These are phyloP conservation scores for Phoenix dactylifera DNA, from an alignment of 176 grass and related monocot species.

Conservation along the genomic window DNA sequence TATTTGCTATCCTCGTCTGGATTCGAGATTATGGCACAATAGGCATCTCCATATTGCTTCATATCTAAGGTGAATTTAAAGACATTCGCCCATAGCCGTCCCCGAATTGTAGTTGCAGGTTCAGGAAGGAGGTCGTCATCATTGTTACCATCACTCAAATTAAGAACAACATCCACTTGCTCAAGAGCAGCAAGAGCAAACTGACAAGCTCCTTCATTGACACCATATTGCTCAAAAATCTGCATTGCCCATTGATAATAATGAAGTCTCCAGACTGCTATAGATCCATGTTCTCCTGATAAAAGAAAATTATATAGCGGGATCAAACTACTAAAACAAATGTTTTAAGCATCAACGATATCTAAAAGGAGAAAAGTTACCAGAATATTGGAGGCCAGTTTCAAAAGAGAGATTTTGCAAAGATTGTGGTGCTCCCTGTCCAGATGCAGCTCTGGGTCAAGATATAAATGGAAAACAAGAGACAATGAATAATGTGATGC, in stretches of 20 bases:
- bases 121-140: constrained; percentile 43
- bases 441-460: constrained; percentile 66
- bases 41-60: constrained; percentile 79
- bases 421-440: constrained; percentile 49
- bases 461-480: constrained; percentile 3
- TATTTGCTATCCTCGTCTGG: constrained; percentile 89
- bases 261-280: constrained; percentile 65
- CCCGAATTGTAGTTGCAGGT: constrained; percentile 45
- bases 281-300: constrained; percentile 50
- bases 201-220: constrained; percentile 68
- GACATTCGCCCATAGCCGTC: constrained; percentile 77
- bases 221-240: constrained; percentile 70
- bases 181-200: constrained; percentile 98
- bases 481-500: background rate
- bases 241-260: constrained; percentile 93
- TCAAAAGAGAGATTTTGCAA: constrained; percentile 54
- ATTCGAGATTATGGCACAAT: constrained; percentile 82
- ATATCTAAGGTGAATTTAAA: constrained; percentile 81
- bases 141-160: constrained; percentile 33
- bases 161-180: constrained; percentile 46
- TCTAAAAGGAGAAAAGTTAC: constrained; percentile 29
- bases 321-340: constrained; percentile 8
- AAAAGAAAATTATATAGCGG: constrained; percentile 10
- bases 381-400: constrained; percentile 71
- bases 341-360: constrained; percentile 5